These are phyloP conservation scores for Aspergillus transmontanensis DNA, from an alignment of 2,329 filamentous ascomycete genomes.

Conservation along the genomic window DNA sequence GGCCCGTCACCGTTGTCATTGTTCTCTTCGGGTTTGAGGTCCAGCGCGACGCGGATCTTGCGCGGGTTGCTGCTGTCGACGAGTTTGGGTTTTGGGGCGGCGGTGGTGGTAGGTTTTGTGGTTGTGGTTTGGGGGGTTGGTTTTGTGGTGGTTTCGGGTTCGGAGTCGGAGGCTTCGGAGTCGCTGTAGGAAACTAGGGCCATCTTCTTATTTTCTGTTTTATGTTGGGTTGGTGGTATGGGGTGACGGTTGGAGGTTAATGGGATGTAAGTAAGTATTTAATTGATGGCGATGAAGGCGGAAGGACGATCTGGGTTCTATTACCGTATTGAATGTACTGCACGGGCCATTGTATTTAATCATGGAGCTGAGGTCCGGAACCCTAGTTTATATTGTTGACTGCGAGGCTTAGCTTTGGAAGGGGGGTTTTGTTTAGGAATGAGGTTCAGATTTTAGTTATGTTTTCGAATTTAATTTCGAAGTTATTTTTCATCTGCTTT, in stretches of 20 bases:
- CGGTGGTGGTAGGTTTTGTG: conserved; percentile 29
- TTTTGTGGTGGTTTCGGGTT: conserved; percentile 40
- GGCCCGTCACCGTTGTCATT: conserved; percentile 54
- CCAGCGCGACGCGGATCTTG: conserved; percentile 80
- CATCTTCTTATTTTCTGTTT: conserved; percentile 53
- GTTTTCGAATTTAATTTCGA: too few species aligned
- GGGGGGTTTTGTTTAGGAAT: too few species aligned
- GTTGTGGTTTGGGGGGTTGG: conserved; percentile 25
- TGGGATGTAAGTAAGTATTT: not conserved
- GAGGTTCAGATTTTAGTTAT: too few species aligned
- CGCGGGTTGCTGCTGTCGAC: conserved; percentile 78
- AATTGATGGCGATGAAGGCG: not conserved
- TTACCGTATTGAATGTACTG: not conserved
- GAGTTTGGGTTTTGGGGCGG: conserved; percentile 62
- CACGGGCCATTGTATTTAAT: not conserved
- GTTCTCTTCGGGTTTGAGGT: conserved; percentile 46
- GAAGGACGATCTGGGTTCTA: not conserved
- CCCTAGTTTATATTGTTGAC: too few species aligned
- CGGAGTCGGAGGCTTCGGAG: conserved; percentile 69
- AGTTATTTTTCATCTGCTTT: too few species aligned
- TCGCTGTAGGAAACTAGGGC: conserved; percentile 82
- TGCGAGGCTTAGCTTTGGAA: too few species aligned
- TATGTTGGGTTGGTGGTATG: not conserved
- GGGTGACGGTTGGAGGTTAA: not conserved
- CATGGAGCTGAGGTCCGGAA: too few species aligned